Evolutionary conservation across 352 stramenopile species (phyloP), one percentile per base, ranked within the genome.

Genomic region (Globisporangium takayamanum): DNA sequence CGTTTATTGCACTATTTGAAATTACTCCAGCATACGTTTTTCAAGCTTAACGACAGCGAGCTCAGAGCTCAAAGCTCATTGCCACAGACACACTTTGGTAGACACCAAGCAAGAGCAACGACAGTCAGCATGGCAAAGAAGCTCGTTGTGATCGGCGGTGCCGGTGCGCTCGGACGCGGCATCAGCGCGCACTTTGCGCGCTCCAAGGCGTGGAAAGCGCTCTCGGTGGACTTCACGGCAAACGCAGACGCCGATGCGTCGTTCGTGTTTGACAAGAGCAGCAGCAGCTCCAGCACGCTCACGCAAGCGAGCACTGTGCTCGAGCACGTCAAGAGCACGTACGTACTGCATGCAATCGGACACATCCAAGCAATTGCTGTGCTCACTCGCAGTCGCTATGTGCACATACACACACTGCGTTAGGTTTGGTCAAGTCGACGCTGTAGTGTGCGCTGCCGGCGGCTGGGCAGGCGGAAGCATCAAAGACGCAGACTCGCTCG

Each of bases 391-490:
- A 46, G 25, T 33, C 5, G 28, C 28, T 64, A 7, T 26, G 15
- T 52, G n/a, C 25, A 1, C 15, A 11, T 25, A n/a, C n/a, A 14
- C 44, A 25, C 20, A 18, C 3, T 41, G 14, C 4, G 0, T 16
- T 37, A 84, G 69, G 26, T 81, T 73, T 51, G 81, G 80, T 0
- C 72, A 76, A 46, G 64, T 92, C 44, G 83, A 92, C 57, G 84
- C 81, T 0, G 78, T 95, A 2, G 77, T 95, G 36, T 94, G 83
- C 62, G 73, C 83, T 22, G 86, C 86, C 41, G 86, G 86, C 16
- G 86, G 86, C 5, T 94, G 84, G 87, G 78, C 81, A 26, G 81
- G 82, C 20, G 84, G 82, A 18, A 90, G 76, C 53, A 88, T 93
- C 62, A 79, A 74, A 28, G 75, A 88, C 44, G 57, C 61, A 12